A percentile compares a stretch with the other conserved stretches of the same genome.
phyloP scores from a whole-genome alignment of 352 stramenopile genomes.

The Plasmopara viticola region DNA sequence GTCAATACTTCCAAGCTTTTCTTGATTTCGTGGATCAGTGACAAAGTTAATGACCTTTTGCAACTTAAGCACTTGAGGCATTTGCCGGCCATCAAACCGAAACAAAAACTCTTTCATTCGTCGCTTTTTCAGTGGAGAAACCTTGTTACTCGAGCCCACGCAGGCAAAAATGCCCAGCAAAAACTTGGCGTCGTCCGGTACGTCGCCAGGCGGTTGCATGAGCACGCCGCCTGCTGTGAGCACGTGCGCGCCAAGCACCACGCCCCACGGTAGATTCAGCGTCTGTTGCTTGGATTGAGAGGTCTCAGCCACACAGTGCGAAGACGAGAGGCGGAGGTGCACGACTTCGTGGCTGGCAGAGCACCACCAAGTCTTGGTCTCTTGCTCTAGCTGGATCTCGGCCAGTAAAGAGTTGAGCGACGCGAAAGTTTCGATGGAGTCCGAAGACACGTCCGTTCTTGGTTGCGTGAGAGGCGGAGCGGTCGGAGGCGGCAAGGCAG shows the following conservation, averaged over 20 bases:
- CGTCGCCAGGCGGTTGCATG: constrained; percentile 19
- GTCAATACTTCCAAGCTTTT: constrained; percentile 22
- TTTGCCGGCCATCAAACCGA: constrained; percentile 32
- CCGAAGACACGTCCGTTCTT: neutral
- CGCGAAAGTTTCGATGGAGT: constrained; percentile 1
- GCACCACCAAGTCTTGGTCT: constrained; percentile 22
- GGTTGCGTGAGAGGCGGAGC: neutral
- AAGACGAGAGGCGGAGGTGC: constrained; percentile 21
- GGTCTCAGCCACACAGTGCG: constrained; percentile 13
- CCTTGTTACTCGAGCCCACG: constrained; percentile 22
- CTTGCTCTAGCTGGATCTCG: constrained; percentile 30
- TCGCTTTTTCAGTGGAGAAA: constrained; percentile 32
- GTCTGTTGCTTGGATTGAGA: constrained; percentile 4
- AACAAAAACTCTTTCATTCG: constrained; percentile 41
- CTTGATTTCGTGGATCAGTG: constrained; percentile 35
- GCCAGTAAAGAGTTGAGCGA: constrained; percentile 12
- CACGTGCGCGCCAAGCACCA: constrained; percentile 53
- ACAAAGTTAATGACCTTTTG: constrained; percentile 42
- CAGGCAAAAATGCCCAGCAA: constrained; percentile 45
- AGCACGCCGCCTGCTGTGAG: constrained; percentile 37
- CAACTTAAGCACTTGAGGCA: constrained; percentile 31
- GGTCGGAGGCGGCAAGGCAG: neutral
- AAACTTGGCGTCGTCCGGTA: constrained; percentile 20
- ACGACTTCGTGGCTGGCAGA: constrained; percentile 18
- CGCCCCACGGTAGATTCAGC: constrained; percentile 33